These are phyloP conservation scores for Phialemoniopsis sp. DNA, from an alignment of 2,329 filamentous ascomycete species.

Conservation along the genomic window DNA sequence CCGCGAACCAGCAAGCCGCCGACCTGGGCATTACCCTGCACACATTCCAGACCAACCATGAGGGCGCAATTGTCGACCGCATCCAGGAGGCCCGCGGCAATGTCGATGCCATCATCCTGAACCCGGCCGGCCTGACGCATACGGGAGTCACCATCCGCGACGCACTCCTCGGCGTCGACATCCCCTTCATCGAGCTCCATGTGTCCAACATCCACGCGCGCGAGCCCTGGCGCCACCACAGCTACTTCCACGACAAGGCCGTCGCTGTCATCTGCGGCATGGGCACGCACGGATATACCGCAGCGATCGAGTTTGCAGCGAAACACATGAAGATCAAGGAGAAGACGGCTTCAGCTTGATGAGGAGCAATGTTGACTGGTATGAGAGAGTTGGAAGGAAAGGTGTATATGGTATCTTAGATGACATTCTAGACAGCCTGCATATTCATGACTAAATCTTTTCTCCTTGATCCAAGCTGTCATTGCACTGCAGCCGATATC, in stretches of 20 bases:
- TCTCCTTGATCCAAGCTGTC: no score
- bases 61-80: constrained; percentile 69
- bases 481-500: no score
- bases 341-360: no score
- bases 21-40: constrained; percentile 43
- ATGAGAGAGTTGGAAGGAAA: no score
- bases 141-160: constrained; percentile 75
- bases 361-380: no score
- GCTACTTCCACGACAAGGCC: constrained; percentile 73
- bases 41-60: constrained; percentile 73
- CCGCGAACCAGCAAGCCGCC: constrained; percentile 43
- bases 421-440: no score
- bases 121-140: constrained; percentile 72
- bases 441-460: no score
- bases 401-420: no score
- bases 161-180: constrained; percentile 61
- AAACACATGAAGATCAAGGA: constrained; percentile 39
- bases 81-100: constrained; percentile 47
- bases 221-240: constrained; percentile 65
- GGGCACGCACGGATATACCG: constrained; percentile 57
- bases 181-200: constrained; percentile 77
- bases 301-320: constrained; percentile 50
- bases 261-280: constrained; percentile 69
- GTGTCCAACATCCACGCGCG: constrained; percentile 70
- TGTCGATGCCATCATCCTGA: constrained; percentile 68